Evolutionary conservation across 805 yeast genomes (phyloP).

Genomic region (Tetrapisispora pingtungensis): DNA sequence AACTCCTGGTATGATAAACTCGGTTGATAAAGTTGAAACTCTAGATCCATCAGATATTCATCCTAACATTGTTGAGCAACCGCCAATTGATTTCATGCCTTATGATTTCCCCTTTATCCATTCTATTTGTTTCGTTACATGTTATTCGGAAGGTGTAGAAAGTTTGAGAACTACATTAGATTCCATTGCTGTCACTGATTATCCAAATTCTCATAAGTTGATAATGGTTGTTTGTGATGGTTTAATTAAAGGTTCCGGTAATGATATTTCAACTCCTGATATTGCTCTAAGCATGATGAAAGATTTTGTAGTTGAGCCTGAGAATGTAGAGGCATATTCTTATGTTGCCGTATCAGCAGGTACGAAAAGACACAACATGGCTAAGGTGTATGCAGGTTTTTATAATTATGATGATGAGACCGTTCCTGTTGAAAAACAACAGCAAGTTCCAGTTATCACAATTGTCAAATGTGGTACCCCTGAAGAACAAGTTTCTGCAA

Average conservation of each 20-base stretch:
- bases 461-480: constrained; percentile 87
- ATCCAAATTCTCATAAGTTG: constrained; percentile 89
- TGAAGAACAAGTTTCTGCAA: constrained; percentile 55
- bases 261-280: constrained; percentile 80
- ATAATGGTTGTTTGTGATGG: constrained; percentile 88
- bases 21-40: constrained; percentile 28
- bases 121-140: constrained; percentile 70
- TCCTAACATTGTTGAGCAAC: constrained; percentile 81
- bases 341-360: constrained; percentile 96
- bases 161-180: constrained; percentile 85
- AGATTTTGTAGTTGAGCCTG: constrained; percentile 58
- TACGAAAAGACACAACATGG: constrained; percentile 92
- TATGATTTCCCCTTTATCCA: constrained; percentile 72
- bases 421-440: constrained; percentile 72
- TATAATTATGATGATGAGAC: constrained; percentile 74
- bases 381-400: constrained; percentile 90
- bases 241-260: constrained; percentile 87
- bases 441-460: constrained; percentile 67
- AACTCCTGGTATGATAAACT: constrained; percentile 4
- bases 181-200: constrained; percentile 89
- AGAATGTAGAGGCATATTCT: constrained; percentile 70
- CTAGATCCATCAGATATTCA: constrained; percentile 52
- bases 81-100: constrained; percentile 83
- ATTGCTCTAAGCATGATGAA: constrained; percentile 81
- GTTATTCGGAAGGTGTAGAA: constrained; percentile 86